Evolutionary conservation across 140 eudicot species (phyloP).

Genomic region (Senecio squalidus): DNA sequence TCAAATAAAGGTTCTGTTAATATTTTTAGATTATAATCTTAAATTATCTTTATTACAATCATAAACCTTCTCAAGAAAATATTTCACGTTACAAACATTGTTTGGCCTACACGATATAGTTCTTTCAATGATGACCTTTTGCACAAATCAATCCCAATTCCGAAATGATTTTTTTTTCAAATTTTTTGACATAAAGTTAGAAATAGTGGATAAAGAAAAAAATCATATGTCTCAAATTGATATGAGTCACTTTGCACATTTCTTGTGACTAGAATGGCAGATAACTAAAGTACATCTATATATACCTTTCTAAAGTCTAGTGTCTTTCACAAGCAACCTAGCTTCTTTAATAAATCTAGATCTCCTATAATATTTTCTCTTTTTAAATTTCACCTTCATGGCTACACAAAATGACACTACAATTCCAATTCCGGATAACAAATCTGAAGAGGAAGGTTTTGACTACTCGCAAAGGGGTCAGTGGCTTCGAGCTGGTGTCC

Average conservation of each 20-base stretch:
- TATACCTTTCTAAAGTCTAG: slow-evolving; percentile 15
- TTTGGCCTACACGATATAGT: too few relatives aligned
- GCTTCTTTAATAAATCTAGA: background rate
- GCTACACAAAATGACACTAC: slow-evolving; percentile 19
- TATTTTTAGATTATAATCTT: background rate
- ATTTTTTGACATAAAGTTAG: background rate
- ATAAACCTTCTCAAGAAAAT: too few relatives aligned
- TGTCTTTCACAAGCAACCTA: slow-evolving; percentile 14
- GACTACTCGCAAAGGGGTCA: slow-evolving; percentile 47
- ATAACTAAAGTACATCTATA: slow-evolving; percentile 7
- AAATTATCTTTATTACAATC: too few relatives aligned
- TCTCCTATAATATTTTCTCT: background rate
- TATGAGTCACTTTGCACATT: background rate
- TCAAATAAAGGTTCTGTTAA: background rate
- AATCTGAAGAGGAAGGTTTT: slow-evolving; percentile 14
- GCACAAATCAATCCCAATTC: too few relatives aligned
- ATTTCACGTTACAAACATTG: too few relatives aligned
- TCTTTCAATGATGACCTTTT: too few relatives aligned
- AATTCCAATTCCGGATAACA: slow-evolving; percentile 12
- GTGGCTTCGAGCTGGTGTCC: slow-evolving; percentile 57
- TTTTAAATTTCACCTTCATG: slow-evolving; percentile 25
- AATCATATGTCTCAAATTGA: background rate
- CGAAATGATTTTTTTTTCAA: too few relatives aligned
- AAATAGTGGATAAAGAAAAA: background rate
- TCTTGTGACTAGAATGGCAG: background rate